A percentile compares a stretch with the other conserved stretches of the same genome.
These are phyloP conservation scores for Crithidia bombi DNA, from an alignment of 208 protist species.

Conservation along the genomic window DNA sequence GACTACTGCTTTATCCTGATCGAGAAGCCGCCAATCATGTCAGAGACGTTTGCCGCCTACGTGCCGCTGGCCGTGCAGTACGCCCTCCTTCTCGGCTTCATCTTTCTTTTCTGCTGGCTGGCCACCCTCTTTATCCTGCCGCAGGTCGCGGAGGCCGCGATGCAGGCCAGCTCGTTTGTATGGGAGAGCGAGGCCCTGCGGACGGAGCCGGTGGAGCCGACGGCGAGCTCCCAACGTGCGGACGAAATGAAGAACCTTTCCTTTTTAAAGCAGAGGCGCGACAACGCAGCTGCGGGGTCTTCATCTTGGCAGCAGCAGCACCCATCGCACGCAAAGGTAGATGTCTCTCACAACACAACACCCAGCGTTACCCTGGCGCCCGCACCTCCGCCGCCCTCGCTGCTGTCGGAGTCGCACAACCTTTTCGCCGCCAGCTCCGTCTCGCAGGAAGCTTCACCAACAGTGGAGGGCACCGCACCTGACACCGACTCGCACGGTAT, in stretches of 20 bases:
- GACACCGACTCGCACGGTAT: no score
- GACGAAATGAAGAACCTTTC: constrained; percentile 31
- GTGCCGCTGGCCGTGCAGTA: constrained; percentile 57
- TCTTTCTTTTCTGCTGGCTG: constrained; percentile 48
- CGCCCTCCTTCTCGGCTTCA: constrained; percentile 45
- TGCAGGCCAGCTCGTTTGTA: constrained; percentile 47
- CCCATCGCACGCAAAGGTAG: not conserved
- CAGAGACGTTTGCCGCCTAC: constrained; percentile 52
- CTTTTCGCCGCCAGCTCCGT: constrained; percentile 6
- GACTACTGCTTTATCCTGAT: constrained; percentile 79
- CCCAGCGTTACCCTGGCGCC: not conserved
- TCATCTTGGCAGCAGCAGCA: constrained; percentile 1
- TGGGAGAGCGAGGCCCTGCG: constrained; percentile 69
- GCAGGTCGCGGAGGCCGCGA: constrained; percentile 46
- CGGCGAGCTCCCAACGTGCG: not conserved
- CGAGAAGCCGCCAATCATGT: constrained; percentile 75
- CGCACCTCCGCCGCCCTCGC: not conserved
- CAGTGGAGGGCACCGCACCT: not conserved
- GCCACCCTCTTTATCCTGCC: constrained; percentile 50
- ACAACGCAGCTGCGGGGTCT: not conserved
- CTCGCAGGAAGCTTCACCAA: not conserved
- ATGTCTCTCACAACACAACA: not conserved
- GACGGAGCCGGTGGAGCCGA: constrained; percentile 44
- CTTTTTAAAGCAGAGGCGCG: constrained; percentile 28
- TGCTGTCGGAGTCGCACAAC: constrained; percentile 3